A percentile compares a stretch with the other conserved stretches of the same genome.
These are phyloP conservation scores for Podospora conica DNA, from an alignment of 495 filamentous ascomycete species.

Conservation along the genomic window DNA sequence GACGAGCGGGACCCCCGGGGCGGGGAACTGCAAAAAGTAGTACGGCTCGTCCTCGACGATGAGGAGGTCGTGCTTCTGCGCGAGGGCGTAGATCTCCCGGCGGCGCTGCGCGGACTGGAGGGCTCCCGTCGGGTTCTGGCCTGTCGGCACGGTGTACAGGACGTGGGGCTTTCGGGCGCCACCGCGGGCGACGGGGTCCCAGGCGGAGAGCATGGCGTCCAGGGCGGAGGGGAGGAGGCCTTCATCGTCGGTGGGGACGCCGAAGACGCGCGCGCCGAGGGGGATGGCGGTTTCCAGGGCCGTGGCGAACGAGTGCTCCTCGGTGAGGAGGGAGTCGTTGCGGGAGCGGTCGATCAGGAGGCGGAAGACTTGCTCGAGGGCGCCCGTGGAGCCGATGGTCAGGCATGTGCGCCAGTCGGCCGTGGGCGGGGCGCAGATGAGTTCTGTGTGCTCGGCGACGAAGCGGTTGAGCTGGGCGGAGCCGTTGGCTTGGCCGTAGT, in stretches of 20 bases:
- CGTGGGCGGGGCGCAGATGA: conserved; percentile 70
- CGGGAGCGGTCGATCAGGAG: conserved; percentile 64
- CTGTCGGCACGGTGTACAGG: conserved; percentile 78
- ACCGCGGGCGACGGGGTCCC: conserved; percentile 52
- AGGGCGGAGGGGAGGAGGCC: conserved; percentile 63
- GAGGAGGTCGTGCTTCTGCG: conserved; percentile 74
- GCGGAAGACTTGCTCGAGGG: conserved; percentile 68
- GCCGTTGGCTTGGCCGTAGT: conserved; percentile 84
- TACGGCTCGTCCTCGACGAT: conserved; percentile 98
- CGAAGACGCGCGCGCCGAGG: conserved; percentile 64
- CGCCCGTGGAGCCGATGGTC: conserved; percentile 70
- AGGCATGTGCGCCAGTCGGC: conserved; percentile 74
- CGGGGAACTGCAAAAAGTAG: conserved; percentile 92
- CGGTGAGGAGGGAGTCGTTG: conserved; percentile 68
- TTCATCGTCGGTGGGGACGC: conserved; percentile 71
- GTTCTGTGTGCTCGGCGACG: conserved; percentile 88
- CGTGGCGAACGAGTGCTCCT: conserved; percentile 81
- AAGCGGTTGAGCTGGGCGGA: conserved; percentile 82
- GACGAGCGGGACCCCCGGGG: background rate
- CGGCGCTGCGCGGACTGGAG: conserved; percentile 64
- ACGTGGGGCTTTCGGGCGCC: conserved; percentile 65
- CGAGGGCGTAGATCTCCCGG: conserved; percentile 65
- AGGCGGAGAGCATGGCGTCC: conserved; percentile 59
- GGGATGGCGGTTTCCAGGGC: conserved; percentile 77
- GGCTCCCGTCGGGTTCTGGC: conserved; percentile 90